Evolutionary conservation across 768 basidiomycete species (phyloP), one percentile per base, ranked within the genome.

Genomic region (Artomyces pyxidatus): DNA sequence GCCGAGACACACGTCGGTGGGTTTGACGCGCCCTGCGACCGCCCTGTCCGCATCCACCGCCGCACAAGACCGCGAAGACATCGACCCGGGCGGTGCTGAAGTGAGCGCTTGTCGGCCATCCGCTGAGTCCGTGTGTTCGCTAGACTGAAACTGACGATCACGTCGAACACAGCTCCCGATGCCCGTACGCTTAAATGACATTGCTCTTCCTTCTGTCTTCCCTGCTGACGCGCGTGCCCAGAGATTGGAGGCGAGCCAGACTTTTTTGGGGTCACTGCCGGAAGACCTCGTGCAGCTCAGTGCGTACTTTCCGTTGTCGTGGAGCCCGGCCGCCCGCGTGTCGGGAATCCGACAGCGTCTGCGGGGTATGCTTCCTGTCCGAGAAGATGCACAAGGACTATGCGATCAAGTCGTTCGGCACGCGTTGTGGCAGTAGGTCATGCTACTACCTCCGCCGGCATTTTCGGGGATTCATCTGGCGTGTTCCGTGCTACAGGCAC

Each of bases 381-480:
- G 38, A 21, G 10, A 16, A 6, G 23, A 40, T 6, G 46, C 38
- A 26, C 22, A 47, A 11, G 16, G 17, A 35, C 37, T 47, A 16
- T 47, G 46, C 25, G 46, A 21, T 8, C 21, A 40, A 22, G 37
- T 26, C 22, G 22, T 17, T 11, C 11, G 17, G 22, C 23, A 26
- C 37, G 35, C 38, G 3, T 25, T 47, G 10, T 47, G 46, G 46
- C 46, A 39, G 46, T 47, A n/a, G n/a, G 46, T 39, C 3, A 22
- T 26, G 3, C 5, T 12, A 19, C n/a, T n/a, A n/a, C n/a, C n/a
- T n/a, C n/a, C n/a, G n/a, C n/a, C n/a, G n/a, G n/a, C n/a, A n/a
- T n/a, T n/a, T n/a, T n/a, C n/a, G n/a, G n/a, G n/a, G n/a, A n/a
- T n/a, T n/a, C n/a, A n/a, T n/a, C n/a, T n/a, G n/a, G n/a, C 6